Evolutionary conservation across 805 yeast genomes (phyloP), one percentile per base, ranked within the genome.

Genomic region (Ogataea henricii): DNA sequence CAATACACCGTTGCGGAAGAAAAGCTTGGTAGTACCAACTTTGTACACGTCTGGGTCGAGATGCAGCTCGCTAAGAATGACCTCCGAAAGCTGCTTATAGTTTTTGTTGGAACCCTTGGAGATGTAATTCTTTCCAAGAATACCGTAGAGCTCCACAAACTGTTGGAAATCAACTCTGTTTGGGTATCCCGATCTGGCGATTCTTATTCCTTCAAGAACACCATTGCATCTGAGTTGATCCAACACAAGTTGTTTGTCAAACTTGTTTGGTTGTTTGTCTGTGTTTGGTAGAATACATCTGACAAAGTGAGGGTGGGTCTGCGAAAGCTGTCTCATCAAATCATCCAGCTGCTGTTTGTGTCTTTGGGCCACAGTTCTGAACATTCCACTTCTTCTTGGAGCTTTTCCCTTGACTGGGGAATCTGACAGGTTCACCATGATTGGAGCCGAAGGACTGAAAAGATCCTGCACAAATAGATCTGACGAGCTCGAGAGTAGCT

Each of bases 161-260:
- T 89, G 92, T 38, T 83, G 79, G 66, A 91, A 92, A 23, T 83
- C 80, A 62, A 92, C 81, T 55, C 97, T 79, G 66, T 94, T 94
- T 4, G 99, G 99, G 66, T 86, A 94, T 2, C 99, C 99, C 7
- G 96, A 89, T 54, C 99, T 79, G 0, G 98, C 96, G 50, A 94
- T 94, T 66, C 99, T 78, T 25, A 94, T 94, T 52, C 99, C 99
- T 73, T 94, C 99, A 43, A 94, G 70, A 13, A 94, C 99, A 78
- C 99, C 99, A 62, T 94, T 94, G 62, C 98, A 94, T 53, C 97
- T 76, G 52, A 94, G 73, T 68, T 94, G 99, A 44, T 87, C 92
- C 38, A 94, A 71, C 6, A 94, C 96, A 20, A 94, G 70, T 25
- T 69, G 70, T 56, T 85, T 89, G 58, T 89, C 89, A 59, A 94